phyloP scores from a whole-genome alignment of 768 basidiomycete genomes.

The Flagelloscypha sp. region DNA sequence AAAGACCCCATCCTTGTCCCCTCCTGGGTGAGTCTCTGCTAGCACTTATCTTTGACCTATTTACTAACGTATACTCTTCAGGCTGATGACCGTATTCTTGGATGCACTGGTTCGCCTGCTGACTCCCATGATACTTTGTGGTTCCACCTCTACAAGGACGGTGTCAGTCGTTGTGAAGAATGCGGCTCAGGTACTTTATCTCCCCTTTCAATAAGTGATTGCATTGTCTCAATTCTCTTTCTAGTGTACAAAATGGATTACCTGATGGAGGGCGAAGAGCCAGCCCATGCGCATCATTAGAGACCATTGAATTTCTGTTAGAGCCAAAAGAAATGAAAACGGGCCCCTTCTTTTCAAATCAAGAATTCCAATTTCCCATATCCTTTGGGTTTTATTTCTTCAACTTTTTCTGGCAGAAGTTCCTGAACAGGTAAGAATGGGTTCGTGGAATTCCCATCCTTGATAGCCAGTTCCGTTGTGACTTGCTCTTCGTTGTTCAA shows the following conservation, averaged over 20 bases:
- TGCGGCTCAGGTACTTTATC: conserved; percentile 77
- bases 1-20: conserved; percentile 81
- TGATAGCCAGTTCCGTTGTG: no score
- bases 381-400: no score
- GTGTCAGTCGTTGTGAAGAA: conserved; percentile 78
- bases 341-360: no score
- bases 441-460: no score
- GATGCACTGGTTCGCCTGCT: conserved; percentile 90
- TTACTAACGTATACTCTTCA: conserved; percentile 20
- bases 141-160: conserved; percentile 61
- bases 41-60: conserved; percentile 1
- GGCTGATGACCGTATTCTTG: conserved; percentile 79
- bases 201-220: not conserved
- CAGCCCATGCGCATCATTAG: no score
- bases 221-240: conserved; percentile 3
- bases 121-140: conserved; percentile 93
- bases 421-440: no score
- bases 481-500: no score
- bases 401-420: no score
- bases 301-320: no score
- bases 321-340: no score
- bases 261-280: no score
- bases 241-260: conserved; percentile 70
- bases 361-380: no score
- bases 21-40: conserved; percentile 59